phyloP scores from a whole-genome alignment of 345 rosid genomes.

The Turnera subulata region DNA sequence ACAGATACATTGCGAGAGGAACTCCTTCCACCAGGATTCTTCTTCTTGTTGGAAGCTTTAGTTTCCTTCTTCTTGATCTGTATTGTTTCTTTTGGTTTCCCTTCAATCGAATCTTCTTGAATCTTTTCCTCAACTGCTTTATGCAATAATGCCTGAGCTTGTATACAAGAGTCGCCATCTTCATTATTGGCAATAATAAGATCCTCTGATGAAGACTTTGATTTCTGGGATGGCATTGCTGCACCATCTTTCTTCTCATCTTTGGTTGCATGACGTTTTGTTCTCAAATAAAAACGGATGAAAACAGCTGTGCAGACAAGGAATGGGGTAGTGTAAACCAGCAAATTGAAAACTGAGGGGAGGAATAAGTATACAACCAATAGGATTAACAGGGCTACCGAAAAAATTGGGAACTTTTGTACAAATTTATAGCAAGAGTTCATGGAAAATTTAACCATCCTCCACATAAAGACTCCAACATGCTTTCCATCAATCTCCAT shows the following conservation, averaged over 20 bases:
- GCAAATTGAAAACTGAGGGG: conserved; percentile 49
- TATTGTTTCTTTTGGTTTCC: conserved; percentile 13
- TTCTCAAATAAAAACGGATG: conserved; percentile 23
- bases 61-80: conserved; percentile 11
- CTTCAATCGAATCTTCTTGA: conserved; percentile 34
- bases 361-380: conserved; percentile 43
- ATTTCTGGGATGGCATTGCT: too few species aligned
- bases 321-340: conserved; percentile 49
- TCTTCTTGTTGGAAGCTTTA: too few species aligned
- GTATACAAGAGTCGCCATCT: conserved; percentile 22
- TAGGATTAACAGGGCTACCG: conserved; percentile 25
- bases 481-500: conserved; percentile 53
- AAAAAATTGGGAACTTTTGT: conserved; percentile 44
- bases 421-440: conserved; percentile 24
- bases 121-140: conserved; percentile 38
- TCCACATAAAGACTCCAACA: conserved; percentile 38
- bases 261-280: conserved; percentile 2
- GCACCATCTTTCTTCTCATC: conserved; percentile 10
- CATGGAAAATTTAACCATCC: conserved; percentile 34
- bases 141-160: conserved; percentile 43
- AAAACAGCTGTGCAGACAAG: conserved; percentile 32
- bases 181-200: too few species aligned
- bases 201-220: too few species aligned
- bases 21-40: conserved; percentile 11
- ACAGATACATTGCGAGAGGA: conserved; percentile 9